Evolutionary conservation across 768 basidiomycete genomes (phyloP).

Genomic region (Boletus rubropictus): DNA sequence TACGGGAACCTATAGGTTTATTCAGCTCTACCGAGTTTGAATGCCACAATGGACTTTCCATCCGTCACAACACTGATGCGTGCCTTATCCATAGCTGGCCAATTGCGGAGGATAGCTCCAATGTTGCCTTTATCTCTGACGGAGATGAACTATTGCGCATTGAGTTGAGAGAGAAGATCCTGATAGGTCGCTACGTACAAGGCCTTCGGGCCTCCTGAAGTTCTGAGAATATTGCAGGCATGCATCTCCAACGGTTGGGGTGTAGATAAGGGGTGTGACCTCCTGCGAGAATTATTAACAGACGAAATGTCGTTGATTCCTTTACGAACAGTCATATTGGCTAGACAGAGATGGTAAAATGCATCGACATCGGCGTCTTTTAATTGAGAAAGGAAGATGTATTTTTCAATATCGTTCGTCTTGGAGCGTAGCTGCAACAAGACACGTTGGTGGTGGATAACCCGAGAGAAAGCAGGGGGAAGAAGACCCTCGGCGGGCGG

Average conservation of each 20-base stretch:
- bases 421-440: conserved; percentile 72
- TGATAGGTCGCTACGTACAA: conserved; percentile 38
- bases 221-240: conserved; percentile 80
- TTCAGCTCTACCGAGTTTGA: conserved; percentile 1
- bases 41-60: conserved; percentile 38
- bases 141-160: conserved; percentile 56
- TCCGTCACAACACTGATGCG: conserved; percentile 91
- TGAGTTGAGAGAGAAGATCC: conserved; percentile 2
- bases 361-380: conserved; percentile 65
- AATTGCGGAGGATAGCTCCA: conserved; percentile 59
- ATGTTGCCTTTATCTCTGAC: conserved; percentile 82
- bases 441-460: conserved; percentile 53
- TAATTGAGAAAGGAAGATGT: conserved; percentile 76
- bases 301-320: not conserved
- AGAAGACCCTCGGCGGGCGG: conserved; percentile 49
- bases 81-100: conserved; percentile 69
- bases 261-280: conserved; percentile 79
- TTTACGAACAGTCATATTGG: conserved; percentile 45
- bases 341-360: conserved; percentile 74
- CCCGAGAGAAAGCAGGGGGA: conserved; percentile 53
- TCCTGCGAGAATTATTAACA: conserved; percentile 31
- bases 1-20: conserved; percentile 58
- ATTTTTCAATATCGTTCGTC: conserved; percentile 70
- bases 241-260: conserved; percentile 89
- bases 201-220: conserved; percentile 67